These are phyloP conservation scores for Plenodomus lindquistii DNA, from an alignment of 2,329 filamentous ascomycete genomes.

Conservation along the genomic window DNA sequence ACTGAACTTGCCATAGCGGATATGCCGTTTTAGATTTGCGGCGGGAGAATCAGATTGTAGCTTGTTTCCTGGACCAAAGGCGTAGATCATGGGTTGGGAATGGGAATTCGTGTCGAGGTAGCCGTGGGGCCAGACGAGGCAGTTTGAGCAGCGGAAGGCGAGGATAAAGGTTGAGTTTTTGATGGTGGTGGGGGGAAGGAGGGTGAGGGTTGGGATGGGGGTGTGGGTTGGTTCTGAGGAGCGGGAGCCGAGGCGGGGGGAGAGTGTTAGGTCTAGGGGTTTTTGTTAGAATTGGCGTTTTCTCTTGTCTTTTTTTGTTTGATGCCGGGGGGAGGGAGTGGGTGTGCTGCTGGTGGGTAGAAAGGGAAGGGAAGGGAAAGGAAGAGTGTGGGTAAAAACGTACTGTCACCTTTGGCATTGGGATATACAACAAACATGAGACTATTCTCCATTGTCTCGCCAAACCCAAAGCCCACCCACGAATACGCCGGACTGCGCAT, in stretches of 20 bases:
- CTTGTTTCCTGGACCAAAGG: slow-evolving; percentile 42
- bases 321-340: not conserved
- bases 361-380: not conserved
- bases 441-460: slow-evolving; percentile 47
- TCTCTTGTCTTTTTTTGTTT: not conserved
- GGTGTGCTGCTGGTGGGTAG: not conserved
- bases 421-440: slow-evolving; percentile 53
- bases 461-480: slow-evolving; percentile 52
- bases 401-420: slow-evolving; percentile 38
- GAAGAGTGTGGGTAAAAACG: slow-evolving; percentile 1
- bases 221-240: slow-evolving; percentile 43
- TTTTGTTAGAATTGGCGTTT: slow-evolving; percentile 9
- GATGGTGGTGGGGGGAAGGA: slow-evolving; percentile 36
- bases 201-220: slow-evolving; percentile 31
- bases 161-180: slow-evolving; percentile 44
- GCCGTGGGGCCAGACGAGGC: slow-evolving; percentile 43
- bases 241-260: slow-evolving; percentile 40
- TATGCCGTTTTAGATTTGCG: slow-evolving; percentile 44
- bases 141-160: slow-evolving; percentile 46
- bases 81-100: slow-evolving; percentile 48
- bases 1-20: slow-evolving; percentile 46
- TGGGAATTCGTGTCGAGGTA: slow-evolving; percentile 39
- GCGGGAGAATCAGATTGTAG: slow-evolving; percentile 33
- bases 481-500: slow-evolving; percentile 44
- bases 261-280: slow-evolving; percentile 41